Conservation (phyloP, 352 stramenopile species). For the Phytopythium boreale region DNA sequence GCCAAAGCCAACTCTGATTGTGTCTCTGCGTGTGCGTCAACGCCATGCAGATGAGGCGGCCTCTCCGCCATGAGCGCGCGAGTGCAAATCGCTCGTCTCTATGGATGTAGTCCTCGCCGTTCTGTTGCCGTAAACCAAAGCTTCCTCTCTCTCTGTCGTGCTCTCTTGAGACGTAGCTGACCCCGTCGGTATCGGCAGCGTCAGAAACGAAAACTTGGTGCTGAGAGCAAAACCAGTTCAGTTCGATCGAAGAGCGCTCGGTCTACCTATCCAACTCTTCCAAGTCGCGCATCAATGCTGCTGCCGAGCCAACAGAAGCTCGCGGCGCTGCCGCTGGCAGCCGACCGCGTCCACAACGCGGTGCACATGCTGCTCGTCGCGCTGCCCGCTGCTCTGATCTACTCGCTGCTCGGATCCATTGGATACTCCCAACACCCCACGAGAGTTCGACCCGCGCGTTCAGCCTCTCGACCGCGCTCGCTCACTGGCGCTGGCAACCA, state of each 20-base stretch:
- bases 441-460: not conserved
- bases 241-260: not conserved
- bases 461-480: not conserved
- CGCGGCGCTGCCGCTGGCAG: not conserved
- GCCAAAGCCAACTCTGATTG: too few species aligned
- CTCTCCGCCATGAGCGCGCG: not conserved
- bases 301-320: not conserved
- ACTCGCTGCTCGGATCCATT: not conserved
- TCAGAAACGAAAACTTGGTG: not conserved
- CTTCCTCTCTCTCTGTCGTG: not conserved
- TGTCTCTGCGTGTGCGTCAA: too few species aligned
- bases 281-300: not conserved
- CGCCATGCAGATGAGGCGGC: not conserved
- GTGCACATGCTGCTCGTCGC: conserved; percentile 3
- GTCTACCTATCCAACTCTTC: not conserved
- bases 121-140: too few species aligned
- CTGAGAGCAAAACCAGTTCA: not conserved
- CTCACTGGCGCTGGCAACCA: not conserved
- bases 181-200: too few species aligned
- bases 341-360: not conserved
- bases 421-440: not conserved
- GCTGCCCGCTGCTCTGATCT: not conserved
- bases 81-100: not conserved
- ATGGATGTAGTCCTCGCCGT: too few species aligned
- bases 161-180: too few species aligned